Evolutionary conservation across 345 rosid species (phyloP).

Genomic region (Corymbia maculata): DNA sequence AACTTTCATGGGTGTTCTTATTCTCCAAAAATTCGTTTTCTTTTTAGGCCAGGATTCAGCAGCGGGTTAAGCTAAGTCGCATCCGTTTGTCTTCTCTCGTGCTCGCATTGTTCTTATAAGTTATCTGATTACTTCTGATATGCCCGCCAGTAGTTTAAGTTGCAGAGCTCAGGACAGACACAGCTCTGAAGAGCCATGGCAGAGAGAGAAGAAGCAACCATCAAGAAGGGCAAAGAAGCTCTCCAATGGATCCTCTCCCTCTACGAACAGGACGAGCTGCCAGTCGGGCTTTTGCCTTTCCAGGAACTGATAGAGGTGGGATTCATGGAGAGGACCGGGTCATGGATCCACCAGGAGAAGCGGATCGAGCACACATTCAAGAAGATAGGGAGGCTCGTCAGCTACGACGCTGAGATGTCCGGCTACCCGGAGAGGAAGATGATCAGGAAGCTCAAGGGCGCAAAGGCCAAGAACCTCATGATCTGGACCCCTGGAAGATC

Average conservation of each 20-base stretch:
- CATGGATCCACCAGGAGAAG: background rate
- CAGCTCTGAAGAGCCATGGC: background rate
- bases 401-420: background rate
- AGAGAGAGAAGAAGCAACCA: background rate
- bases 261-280: background rate
- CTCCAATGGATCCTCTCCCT: background rate
- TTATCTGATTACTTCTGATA: background rate
- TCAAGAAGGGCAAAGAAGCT: background rate
- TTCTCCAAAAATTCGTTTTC: background rate
- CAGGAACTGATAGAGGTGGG: slow-evolving; percentile 1
- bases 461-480: background rate
- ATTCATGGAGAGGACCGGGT: background rate
- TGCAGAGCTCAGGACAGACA: background rate
- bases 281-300: background rate
- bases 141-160: background rate
- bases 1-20: background rate
- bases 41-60: background rate
- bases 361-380: slow-evolving; percentile 2
- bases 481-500: background rate
- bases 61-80: background rate
- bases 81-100: background rate
- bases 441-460: slow-evolving; percentile 4
- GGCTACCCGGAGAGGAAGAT: slow-evolving; percentile 1
- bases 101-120: background rate
- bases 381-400: background rate